A percentile compares a stretch with the other conserved stretches of the same genome.
Conservation (phyloP, 208 protist genomes). For the Endotrypanum monterogeii region DNA sequence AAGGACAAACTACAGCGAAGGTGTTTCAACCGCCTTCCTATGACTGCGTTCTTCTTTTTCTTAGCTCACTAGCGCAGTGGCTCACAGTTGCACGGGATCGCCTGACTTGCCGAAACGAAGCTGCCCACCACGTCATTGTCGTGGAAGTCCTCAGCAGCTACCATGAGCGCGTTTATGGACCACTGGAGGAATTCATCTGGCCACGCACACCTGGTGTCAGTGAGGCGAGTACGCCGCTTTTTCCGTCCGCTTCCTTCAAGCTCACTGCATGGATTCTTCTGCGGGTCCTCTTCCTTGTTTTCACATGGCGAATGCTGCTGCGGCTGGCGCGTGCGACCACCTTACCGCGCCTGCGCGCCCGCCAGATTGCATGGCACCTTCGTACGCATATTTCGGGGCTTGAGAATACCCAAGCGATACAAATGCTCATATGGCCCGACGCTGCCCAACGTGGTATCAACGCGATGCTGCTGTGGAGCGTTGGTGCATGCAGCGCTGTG, state of each 20-base stretch:
- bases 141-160: conserved; percentile 3
- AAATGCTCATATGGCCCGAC: neutral
- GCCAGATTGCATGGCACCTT: neutral
- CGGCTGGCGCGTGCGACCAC: conserved; percentile 3
- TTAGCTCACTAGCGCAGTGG: conserved; percentile 5
- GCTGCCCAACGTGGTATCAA: conserved; percentile 10
- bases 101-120: conserved; percentile 3
- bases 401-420: neutral
- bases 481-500: conserved; percentile 2
- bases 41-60: conserved; percentile 2
- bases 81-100: conserved; percentile 2
- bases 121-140: neutral
- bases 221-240: neutral
- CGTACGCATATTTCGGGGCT: neutral
- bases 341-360: conserved; percentile 9
- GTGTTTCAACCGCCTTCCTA: conserved; percentile 4
- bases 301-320: conserved; percentile 8
- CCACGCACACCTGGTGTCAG: neutral
- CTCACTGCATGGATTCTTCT: conserved; percentile 2
- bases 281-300: conserved; percentile 1
- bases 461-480: conserved; percentile 9
- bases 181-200: neutral
- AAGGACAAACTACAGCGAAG: neutral
- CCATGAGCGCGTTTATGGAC: conserved; percentile 2
- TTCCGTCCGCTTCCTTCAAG: conserved; percentile 2